Conservation (phyloP, 805 yeast species). For the Metschnikowia kunwiensis region DNA sequence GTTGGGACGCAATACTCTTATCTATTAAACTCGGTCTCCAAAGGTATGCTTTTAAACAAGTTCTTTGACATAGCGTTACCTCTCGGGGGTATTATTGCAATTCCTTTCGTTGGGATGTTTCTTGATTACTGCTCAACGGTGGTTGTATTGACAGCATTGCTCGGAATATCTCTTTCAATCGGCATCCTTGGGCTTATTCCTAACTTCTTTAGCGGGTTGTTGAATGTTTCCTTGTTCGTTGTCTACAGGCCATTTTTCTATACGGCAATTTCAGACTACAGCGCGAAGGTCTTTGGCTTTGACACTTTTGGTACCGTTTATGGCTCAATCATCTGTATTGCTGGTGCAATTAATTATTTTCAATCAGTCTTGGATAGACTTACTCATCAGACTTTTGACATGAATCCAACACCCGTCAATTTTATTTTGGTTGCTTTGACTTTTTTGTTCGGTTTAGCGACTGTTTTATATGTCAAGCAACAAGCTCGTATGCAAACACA, state of each 20-base stretch:
- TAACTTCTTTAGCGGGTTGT: constrained; percentile 38
- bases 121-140: constrained; percentile 49
- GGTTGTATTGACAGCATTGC: constrained; percentile 38
- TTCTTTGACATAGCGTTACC: constrained; percentile 55
- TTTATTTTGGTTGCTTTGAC: constrained; percentile 38
- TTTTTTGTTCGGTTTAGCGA: constrained; percentile 40
- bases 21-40: constrained; percentile 36
- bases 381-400: constrained; percentile 50
- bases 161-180: constrained; percentile 41
- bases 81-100: constrained; percentile 52
- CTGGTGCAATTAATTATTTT: constrained; percentile 49
- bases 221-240: constrained; percentile 48
- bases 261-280: constrained; percentile 54
- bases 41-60: constrained; percentile 42
- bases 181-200: constrained; percentile 50
- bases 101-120: constrained; percentile 52
- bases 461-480: constrained; percentile 37
- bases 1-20: constrained; percentile 52
- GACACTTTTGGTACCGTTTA: constrained; percentile 60
- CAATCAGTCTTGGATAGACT: constrained; percentile 46
- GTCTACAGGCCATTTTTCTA: constrained; percentile 57
- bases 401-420: constrained; percentile 56
- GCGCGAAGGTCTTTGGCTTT: constrained; percentile 62
- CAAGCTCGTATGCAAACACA: constrained; percentile 10
- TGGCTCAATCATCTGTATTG: constrained; percentile 52